Evolutionary conservation across 1,284 basidiomycete species (phyloP).

Genomic region (Ustilago hordei): DNA sequence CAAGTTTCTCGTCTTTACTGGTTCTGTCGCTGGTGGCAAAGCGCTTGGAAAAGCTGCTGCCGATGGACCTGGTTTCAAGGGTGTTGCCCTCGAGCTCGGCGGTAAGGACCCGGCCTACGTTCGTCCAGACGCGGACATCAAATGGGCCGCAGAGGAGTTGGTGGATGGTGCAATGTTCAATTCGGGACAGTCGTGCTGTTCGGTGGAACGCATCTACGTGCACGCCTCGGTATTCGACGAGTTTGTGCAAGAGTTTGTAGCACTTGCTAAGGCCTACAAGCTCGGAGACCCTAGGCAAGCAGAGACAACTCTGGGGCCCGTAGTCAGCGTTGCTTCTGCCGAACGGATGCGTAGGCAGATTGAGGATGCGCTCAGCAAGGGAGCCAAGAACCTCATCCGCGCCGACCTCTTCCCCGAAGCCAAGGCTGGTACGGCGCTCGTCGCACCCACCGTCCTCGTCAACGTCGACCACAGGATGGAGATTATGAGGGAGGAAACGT

Average conservation of each 20-base stretch:
- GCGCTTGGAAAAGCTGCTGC: conserved; percentile 77
- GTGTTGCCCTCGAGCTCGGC: conserved; percentile 80
- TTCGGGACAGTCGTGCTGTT: conserved; percentile 91
- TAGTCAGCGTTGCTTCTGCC: conserved; percentile 86
- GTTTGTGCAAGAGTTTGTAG: conserved; percentile 82
- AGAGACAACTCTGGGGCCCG: conserved; percentile 86
- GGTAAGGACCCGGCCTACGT: conserved; percentile 98
- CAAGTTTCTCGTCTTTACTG: conserved; percentile 89
- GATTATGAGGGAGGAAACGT: conserved; percentile 80
- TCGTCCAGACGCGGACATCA: conserved; percentile 82
- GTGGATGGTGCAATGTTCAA: conserved; percentile 97
- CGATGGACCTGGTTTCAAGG: conserved; percentile 78
- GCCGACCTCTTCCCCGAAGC: conserved; percentile 76
- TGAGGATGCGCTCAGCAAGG: conserved; percentile 74
- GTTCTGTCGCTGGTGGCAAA: conserved; percentile 79
- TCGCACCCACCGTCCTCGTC: conserved; percentile 87
- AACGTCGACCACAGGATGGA: conserved; percentile 93
- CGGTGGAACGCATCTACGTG: conserved; percentile 91
- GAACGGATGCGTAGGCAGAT: conserved; percentile 86
- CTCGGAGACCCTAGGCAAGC: conserved; percentile 84
- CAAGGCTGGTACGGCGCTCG: conserved; percentile 79
- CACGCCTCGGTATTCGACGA: conserved; percentile 83
- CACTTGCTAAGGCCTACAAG: conserved; percentile 82
- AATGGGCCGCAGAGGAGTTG: conserved; percentile 84
- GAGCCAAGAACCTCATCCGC: conserved; percentile 32